Evolutionary conservation across 257 asterid species (phyloP).

Genomic region (Salvia hispanica): DNA sequence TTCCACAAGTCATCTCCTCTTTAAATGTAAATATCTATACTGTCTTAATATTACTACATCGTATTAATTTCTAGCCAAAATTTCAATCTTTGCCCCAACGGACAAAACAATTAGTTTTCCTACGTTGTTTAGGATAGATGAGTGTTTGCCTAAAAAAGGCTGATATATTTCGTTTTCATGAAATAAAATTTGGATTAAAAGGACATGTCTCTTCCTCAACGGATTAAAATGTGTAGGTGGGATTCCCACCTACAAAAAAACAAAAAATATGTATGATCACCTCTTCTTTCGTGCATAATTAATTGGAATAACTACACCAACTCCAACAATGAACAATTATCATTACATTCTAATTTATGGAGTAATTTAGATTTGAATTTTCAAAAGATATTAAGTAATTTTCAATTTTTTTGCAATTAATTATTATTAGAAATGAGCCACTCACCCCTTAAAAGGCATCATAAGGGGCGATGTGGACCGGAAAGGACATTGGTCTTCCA

Average conservation of each 20-base stretch:
- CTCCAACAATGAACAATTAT: not conserved
- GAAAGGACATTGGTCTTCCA: too few species aligned
- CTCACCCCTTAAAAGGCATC: too few species aligned
- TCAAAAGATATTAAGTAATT: too few species aligned
- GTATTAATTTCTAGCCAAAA: not conserved
- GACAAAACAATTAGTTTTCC: not conserved
- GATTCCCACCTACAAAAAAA: not conserved
- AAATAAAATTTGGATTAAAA: not conserved
- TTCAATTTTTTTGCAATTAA: too few species aligned
- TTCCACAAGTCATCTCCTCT: not conserved
- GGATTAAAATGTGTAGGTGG: not conserved
- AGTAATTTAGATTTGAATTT: too few species aligned
- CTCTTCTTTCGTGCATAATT: not conserved
- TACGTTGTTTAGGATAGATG: not conserved
- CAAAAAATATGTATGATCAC: not conserved
- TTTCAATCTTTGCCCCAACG: not conserved
- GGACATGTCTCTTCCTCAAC: conserved; percentile 5
- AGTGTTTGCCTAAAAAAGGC: not conserved
- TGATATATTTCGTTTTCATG: conserved; percentile 1
- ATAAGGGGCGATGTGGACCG: too few species aligned
- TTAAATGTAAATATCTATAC: not conserved
- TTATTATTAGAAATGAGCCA: too few species aligned
- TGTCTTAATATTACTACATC: not conserved
- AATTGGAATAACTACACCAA: not conserved
- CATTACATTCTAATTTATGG: too few species aligned